Conservation (phyloP, 164 flowering plant species). For the Nymphaea colorata region DNA sequence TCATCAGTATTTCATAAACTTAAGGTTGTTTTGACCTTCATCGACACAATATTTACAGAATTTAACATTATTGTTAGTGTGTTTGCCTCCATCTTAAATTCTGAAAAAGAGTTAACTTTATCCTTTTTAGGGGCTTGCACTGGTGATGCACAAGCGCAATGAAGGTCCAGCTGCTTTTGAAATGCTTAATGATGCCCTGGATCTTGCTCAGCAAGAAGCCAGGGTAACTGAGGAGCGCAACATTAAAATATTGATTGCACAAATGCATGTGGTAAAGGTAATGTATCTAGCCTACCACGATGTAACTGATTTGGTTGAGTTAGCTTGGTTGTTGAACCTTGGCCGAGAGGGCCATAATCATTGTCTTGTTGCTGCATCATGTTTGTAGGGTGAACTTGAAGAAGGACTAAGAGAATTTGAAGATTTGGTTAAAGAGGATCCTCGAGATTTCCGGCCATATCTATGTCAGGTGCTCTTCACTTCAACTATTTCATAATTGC, state of each 20-base stretch:
- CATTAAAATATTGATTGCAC: constrained; percentile 75
- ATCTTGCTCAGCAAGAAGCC: constrained; percentile 43
- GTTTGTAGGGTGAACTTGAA: constrained; percentile 65
- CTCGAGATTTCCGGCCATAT: constrained; percentile 92
- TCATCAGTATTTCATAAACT: no score
- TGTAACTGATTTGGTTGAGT: not conserved
- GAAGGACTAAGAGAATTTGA: constrained; percentile 54
- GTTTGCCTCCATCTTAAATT: no score
- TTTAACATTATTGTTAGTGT: no score
- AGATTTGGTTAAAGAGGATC: constrained; percentile 62
- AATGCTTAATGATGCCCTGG: constrained; percentile 68
- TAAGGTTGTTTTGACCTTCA: no score
- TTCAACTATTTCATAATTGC: no score
- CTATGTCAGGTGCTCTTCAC: constrained; percentile 61
- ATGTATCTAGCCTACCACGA: not conserved
- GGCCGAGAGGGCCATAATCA: no score
- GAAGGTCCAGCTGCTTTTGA: constrained; percentile 79
- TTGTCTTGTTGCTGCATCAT: not conserved
- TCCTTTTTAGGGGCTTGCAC: constrained; percentile 59
- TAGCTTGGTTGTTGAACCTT: no score
- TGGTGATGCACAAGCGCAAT: constrained; percentile 85
- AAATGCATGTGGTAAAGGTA: constrained; percentile 85
- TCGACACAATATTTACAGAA: no score
- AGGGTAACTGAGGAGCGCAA: constrained; percentile 84
- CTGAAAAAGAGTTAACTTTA: no score